These are phyloP conservation scores for Neurospora sublineolata DNA, from an alignment of 495 filamentous ascomycete genomes.

Conservation along the genomic window DNA sequence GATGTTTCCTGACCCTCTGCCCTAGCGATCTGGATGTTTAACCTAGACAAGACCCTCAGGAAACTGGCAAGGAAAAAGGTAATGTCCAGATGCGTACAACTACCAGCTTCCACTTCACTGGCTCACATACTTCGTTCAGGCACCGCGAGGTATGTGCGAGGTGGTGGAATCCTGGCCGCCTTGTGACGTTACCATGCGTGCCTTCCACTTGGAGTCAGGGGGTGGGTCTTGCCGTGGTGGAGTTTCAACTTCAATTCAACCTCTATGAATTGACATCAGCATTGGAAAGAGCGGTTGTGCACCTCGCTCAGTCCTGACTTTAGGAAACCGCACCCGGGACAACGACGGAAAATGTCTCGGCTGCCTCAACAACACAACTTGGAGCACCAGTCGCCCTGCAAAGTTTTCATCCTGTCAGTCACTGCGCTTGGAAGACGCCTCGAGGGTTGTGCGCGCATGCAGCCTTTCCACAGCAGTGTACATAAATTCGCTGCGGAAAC, in stretches of 20 bases:
- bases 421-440: not conserved
- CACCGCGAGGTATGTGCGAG: not conserved
- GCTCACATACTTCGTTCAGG: too few relatives aligned
- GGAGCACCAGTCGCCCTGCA: not conserved
- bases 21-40: not conserved
- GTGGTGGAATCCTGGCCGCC: not conserved
- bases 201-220: not conserved
- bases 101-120: not conserved
- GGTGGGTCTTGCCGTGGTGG: not conserved
- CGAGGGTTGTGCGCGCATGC: not conserved
- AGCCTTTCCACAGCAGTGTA: not conserved
- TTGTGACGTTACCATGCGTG: not conserved
- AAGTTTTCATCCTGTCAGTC: not conserved
- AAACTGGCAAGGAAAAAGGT: not conserved
- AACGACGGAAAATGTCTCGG: not conserved
- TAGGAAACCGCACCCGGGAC: not conserved
- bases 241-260: not conserved
- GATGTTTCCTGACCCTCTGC: not conserved
- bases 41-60: not conserved
- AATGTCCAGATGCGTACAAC: not conserved
- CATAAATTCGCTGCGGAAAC: not conserved
- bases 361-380: not conserved
- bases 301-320: not conserved
- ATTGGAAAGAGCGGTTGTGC: not conserved
- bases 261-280: not conserved